Conservation (phyloP, 305 asterid species). For the Plantago rigida region DNA sequence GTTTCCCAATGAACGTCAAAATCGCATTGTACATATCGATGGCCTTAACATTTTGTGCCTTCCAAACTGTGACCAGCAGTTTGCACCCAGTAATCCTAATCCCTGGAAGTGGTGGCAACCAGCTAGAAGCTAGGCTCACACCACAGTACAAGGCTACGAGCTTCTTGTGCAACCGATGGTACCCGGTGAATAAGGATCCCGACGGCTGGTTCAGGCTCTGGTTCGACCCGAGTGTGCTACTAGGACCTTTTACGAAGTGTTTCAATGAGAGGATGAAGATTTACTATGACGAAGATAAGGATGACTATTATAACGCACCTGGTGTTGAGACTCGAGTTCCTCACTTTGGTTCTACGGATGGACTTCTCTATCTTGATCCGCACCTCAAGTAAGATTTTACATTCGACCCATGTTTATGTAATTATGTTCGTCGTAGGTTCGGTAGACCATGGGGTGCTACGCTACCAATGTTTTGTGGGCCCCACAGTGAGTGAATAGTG, state of each 20-base stretch:
- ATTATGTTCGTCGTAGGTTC: too few species aligned
- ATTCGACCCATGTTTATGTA: background rate
- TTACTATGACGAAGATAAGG: constrained; percentile 41
- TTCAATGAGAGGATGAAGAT: constrained; percentile 62
- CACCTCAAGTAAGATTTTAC: constrained; percentile 45
- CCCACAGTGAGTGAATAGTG: too few species aligned
- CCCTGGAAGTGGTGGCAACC: constrained; percentile 95
- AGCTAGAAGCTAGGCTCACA: constrained; percentile 69
- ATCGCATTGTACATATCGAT: constrained; percentile 22
- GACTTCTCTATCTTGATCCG: constrained; percentile 68
- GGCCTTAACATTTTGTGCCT: constrained; percentile 31
- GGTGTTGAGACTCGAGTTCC: constrained; percentile 77
- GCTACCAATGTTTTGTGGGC: too few species aligned
- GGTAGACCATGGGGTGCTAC: too few species aligned
- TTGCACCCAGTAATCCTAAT: constrained; percentile 57
- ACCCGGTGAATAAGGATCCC: constrained; percentile 45
- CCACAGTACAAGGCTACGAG: constrained; percentile 56
- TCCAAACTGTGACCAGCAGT: constrained; percentile 22
- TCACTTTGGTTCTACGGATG: constrained; percentile 45
- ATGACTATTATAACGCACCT: constrained; percentile 80
- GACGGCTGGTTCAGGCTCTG: constrained; percentile 89
- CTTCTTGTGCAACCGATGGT: constrained; percentile 55
- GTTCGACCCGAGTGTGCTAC: constrained; percentile 62
- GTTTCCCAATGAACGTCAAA: constrained; percentile 22
- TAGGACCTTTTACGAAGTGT: constrained; percentile 67